Conservation (phyloP, 208 protist genomes). For the Wallacemonas sp. region DNA sequence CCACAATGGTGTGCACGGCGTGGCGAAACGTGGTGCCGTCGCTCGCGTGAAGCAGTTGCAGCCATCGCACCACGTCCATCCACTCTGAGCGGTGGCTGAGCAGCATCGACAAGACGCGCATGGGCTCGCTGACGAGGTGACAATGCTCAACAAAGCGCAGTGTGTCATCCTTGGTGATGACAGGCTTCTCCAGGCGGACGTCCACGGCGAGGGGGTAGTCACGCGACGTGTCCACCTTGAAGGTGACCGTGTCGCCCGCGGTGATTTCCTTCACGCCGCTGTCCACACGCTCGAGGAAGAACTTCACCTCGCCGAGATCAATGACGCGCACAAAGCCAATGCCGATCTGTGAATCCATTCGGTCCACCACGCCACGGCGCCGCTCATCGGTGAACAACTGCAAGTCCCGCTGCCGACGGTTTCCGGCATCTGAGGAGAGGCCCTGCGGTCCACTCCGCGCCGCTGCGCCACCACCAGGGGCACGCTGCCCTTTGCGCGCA, state of each 20-base stretch:
- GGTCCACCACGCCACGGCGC: conserved; percentile 59
- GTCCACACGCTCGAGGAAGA: conserved; percentile 82
- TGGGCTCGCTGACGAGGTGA: conserved; percentile 41
- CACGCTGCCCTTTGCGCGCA: conserved; percentile 5
- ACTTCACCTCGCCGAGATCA: conserved; percentile 75
- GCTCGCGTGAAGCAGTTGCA: conserved; percentile 24
- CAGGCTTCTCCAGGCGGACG: conserved; percentile 62
- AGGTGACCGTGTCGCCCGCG: conserved; percentile 67
- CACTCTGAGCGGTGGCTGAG: conserved; percentile 82
- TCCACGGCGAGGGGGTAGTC: conserved; percentile 82
- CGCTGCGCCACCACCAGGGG: neutral
- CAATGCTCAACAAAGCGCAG: conserved; percentile 69
- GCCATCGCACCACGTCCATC: conserved; percentile 60
- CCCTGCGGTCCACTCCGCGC: neutral
- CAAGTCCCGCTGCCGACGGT: conserved; percentile 19
- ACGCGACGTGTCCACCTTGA: conserved; percentile 73
- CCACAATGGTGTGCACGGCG: conserved; percentile 62
- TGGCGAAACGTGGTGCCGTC: conserved; percentile 34
- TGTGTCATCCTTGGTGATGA: conserved; percentile 64
- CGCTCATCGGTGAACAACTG: conserved; percentile 73
- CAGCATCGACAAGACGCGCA: conserved; percentile 69
- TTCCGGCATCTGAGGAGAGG: neutral
- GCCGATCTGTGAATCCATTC: conserved; percentile 63
- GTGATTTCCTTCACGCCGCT: conserved; percentile 71
- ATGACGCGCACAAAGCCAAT: conserved; percentile 76